Conservation (phyloP, 768 basidiomycete genomes). For the Boletellus ananiceps region DNA sequence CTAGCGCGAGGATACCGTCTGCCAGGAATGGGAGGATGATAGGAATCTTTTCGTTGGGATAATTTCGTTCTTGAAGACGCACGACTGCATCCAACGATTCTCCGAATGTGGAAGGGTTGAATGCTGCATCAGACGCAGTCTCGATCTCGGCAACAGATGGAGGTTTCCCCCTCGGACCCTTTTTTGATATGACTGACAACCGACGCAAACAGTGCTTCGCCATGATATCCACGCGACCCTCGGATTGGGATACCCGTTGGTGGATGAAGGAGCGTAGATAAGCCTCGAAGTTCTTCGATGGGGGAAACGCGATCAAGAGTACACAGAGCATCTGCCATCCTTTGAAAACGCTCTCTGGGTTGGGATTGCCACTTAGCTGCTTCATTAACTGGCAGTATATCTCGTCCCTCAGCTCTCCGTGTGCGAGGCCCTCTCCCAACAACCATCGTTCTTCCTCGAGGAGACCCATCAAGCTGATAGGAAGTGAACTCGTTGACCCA, state of each 20-base stretch:
- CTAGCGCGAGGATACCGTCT: conserved; percentile 85
- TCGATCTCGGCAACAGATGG: conserved; percentile 85
- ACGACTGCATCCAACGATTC: conserved; percentile 84
- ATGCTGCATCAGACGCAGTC: conserved; percentile 91
- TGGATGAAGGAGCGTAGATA: conserved; percentile 80
- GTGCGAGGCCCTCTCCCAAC: conserved; percentile 68
- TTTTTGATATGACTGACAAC: conserved; percentile 67
- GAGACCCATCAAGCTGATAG: conserved; percentile 41
- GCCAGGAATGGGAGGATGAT: conserved; percentile 93
- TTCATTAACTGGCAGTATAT: conserved; percentile 93
- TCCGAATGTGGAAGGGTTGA: conserved; percentile 92
- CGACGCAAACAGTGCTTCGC: conserved; percentile 88
- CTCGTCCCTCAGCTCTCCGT: conserved; percentile 87
- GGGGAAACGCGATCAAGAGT: conserved; percentile 85
- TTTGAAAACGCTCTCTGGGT: conserved; percentile 79
- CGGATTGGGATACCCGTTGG: conserved; percentile 57
- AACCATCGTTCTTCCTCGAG: conserved; percentile 88
- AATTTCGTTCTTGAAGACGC: conserved; percentile 79
- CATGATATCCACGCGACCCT: conserved; percentile 83
- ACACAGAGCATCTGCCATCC: conserved; percentile 95
- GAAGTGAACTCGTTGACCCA: conserved; percentile 40
- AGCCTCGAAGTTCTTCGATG: conserved; percentile 87
- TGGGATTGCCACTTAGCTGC: conserved; percentile 80
- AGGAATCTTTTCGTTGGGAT: conserved; percentile 80
- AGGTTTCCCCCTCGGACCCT: conserved; percentile 82